Base-by-base conservation (phyloP, 768 basidiomycete genomes). In the Amanita rubescens region DNA sequence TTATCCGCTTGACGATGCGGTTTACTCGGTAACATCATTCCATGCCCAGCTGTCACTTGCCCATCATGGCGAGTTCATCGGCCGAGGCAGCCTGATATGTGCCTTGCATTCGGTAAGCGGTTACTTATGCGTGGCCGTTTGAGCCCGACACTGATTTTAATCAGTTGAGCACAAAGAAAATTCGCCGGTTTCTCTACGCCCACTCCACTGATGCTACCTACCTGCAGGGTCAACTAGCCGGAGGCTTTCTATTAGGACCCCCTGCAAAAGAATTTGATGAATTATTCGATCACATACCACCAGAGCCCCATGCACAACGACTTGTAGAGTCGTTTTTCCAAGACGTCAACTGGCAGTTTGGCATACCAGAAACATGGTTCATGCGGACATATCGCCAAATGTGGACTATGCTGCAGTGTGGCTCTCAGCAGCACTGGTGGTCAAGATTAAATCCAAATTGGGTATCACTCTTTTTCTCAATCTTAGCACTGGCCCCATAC, bases 281-380 rank as follows among this genome's bases (percentile, higher is more conserved):
- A 45, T 63, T 77, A 20, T 57, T 74, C 20, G 58, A 62, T 17
- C 60, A 66, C 48, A 60, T 76, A 33, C 72, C 72, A 27, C 53
- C 67, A 42, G 60, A 62, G 50, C 34, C 60, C 45, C 59, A 69
- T 17, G 63, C 72, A 33, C 60, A 69, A 51, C 54, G 64, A n/a
- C 67, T 78, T 27, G 64, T 72, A 17, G 60, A 66, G 9, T 58
- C 61, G 14, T 80, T 73, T 62, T 78, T 81, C 63, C 56, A 62
- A 17, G 67, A 74, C 42, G 65, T 69, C 46, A 80, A 79, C 54
- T 78, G 75, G 75, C 71, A 74, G 20, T 78, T 73, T 49, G 76
- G 77, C 10, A 71, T 80, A 24, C 75, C 77, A 5, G 72, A 77
- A 58, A 59, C 65, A 19, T 79, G 76, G 76, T 77, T 80, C 59